Percentiles rank a stretch among this genome's conserved stretches.
Evolutionary conservation across 2,329 filamentous ascomycete genomes (phyloP).

Genomic region (Paramyrothecium roridum): DNA sequence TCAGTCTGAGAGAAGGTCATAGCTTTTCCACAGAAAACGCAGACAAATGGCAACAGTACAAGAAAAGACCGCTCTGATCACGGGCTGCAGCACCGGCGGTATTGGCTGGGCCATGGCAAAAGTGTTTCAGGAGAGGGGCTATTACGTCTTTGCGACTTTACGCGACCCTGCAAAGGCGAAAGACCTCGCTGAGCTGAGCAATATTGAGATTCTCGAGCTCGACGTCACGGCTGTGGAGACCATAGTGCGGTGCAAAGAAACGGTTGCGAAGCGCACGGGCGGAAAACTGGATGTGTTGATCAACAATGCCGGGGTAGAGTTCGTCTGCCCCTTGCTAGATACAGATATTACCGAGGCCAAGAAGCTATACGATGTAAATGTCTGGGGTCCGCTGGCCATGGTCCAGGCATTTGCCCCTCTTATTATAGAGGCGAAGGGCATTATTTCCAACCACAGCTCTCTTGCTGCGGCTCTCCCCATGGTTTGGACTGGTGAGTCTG

Average conservation of each 20-base stretch:
- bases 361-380: constrained; percentile 23
- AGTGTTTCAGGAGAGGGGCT: constrained; percentile 15
- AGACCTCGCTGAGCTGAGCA: constrained; percentile 13
- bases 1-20: no score
- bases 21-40: background rate
- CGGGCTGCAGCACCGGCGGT: constrained; percentile 20
- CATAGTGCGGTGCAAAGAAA: constrained; percentile 14
- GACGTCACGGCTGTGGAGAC: constrained; percentile 23
- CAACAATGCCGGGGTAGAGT: constrained; percentile 25
- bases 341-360: constrained; percentile 16
- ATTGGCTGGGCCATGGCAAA: constrained; percentile 17
- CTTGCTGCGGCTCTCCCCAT: constrained; percentile 17
- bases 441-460: constrained; percentile 25
- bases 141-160: constrained; percentile 28
- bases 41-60: background rate
- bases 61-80: constrained; percentile 16
- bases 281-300: constrained; percentile 23
- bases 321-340: constrained; percentile 21
- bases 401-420: constrained; percentile 22
- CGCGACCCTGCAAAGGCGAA: constrained; percentile 22
- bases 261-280: constrained; percentile 7
- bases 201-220: constrained; percentile 19
- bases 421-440: constrained; percentile 19
- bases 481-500: constrained; percentile 13
- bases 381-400: constrained; percentile 23